These are phyloP conservation scores for Amorphotheca resinae DNA, from an alignment of 495 filamentous ascomycete genomes.

Conservation along the genomic window DNA sequence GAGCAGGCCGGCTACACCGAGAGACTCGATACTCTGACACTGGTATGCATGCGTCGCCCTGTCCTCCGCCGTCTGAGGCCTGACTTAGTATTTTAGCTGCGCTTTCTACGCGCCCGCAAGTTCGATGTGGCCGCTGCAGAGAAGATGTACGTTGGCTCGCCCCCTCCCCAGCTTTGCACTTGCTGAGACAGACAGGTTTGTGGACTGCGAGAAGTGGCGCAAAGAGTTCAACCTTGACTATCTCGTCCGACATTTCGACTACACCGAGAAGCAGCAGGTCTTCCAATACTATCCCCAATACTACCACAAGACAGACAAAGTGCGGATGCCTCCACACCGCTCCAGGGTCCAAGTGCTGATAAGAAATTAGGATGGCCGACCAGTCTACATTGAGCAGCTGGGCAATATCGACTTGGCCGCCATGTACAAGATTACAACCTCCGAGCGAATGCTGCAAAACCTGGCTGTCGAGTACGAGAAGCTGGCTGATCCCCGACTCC, in stretches of 20 bases:
- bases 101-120: conserved; percentile 88
- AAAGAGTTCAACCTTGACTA: conserved; percentile 80
- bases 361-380: conserved; percentile 68
- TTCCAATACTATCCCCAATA: conserved; percentile 96
- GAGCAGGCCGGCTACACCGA: conserved; percentile 76
- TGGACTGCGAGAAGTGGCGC: conserved; percentile 84
- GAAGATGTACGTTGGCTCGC: conserved; percentile 61
- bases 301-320: conserved; percentile 98
- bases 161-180: too few relatives aligned
- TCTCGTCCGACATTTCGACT: conserved; percentile 68
- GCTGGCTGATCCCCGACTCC: conserved; percentile 79
- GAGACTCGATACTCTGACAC: conserved; percentile 76
- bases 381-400: conserved; percentile 92
- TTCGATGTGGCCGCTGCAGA: conserved; percentile 78
- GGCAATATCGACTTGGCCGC: conserved; percentile 82
- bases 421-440: conserved; percentile 88
- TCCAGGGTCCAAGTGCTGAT: conserved; percentile 3
- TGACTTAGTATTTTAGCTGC: conserved; percentile 41
- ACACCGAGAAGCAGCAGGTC: conserved; percentile 74
- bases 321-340: conserved; percentile 24
- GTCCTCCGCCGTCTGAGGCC: not conserved
- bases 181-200: conserved; percentile 52
- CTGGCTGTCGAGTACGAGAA: conserved; percentile 96
- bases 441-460: conserved; percentile 89
- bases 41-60: conserved; percentile 38